Base-by-base conservation (phyloP, 1,284 basidiomycete species). In the Boletus putidus region DNA sequence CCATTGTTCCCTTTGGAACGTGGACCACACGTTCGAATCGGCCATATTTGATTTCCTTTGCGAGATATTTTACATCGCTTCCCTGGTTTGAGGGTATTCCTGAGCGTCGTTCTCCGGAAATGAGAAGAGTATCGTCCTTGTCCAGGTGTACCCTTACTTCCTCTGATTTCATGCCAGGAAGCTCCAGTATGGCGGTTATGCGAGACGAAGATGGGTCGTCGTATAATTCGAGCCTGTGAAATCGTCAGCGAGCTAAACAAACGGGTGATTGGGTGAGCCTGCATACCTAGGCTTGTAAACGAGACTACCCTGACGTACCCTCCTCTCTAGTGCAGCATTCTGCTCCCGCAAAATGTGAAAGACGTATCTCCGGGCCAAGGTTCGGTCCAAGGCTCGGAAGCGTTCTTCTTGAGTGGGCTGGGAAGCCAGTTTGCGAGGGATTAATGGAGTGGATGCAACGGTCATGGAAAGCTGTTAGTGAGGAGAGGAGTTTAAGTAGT, bases 1-100 rank as follows among this genome's bases (percentile, higher is more conserved):
- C 71, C 73, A 75, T 72, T 16, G 73, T 72, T 2, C 70, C 71
- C 33, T 73, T 63, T 40, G 71, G 73, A 57, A 75, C 73, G 21
- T 58, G 55, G n/a, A 72, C 59, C 1, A 63, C 62, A 55, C 71
- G 73, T 52, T 71, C 60, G 25, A 73, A 72, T 27, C 59, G 58
- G 29, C 71, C 71, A 18, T 75, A 72, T 48, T 69, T 75, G 23
- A 72, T 70, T 61, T 72, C 71, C 58, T 63, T 71, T 57, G 68
- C 50, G 23, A 53, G 63, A 48, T 63, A 72, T 3, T 27, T 65
- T 0, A 60, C 60, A 45, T 61, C 52, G 20, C 48, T 47, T 33
- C 36, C 61, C 21, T 68, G 70, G 49, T 63, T 59, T 5, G 61
- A 60, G 60, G 73, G 69, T 10, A 57, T 50, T 31, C 47, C 63